Conservation (phyloP, 1,284 basidiomycete species). For the Ceratobasidium sp. region DNA sequence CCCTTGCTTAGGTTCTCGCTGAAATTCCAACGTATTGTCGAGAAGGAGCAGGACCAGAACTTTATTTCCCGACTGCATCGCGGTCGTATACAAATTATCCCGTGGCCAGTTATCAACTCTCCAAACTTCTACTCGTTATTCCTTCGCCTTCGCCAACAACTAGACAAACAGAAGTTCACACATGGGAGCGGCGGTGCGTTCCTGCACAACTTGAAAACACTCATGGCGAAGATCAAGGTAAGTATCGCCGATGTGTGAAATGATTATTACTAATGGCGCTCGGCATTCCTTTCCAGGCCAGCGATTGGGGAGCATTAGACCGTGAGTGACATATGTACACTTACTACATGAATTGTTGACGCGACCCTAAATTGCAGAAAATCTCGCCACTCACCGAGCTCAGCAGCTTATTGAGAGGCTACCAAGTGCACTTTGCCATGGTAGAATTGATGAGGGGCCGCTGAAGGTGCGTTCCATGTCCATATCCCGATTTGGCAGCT, state of each 20-base stretch:
- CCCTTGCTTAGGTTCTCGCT: constrained; percentile 54
- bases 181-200: constrained; percentile 62
- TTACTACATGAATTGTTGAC: neutral
- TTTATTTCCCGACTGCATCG: constrained; percentile 65
- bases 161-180: constrained; percentile 56
- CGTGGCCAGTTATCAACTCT: constrained; percentile 70
- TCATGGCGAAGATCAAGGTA: constrained; percentile 73
- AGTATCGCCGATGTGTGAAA: neutral
- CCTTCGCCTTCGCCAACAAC: constrained; percentile 53
- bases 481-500: neutral
- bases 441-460: neutral
- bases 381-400: constrained; percentile 37
- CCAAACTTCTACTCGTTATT: constrained; percentile 64
- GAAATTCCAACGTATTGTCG: constrained; percentile 64
- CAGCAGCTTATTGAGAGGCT: constrained; percentile 16
- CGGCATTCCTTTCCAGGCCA: neutral
- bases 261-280: neutral
- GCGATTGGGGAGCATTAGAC: constrained; percentile 39
- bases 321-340: constrained; percentile 34
- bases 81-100: constrained; percentile 62
- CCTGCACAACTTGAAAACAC: constrained; percentile 62
- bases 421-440: constrained; percentile 4
- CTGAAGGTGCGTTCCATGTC: neutral
- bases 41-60: constrained; percentile 64
- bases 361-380: constrained; percentile 26